A percentile compares a stretch with the other conserved stretches of the same genome.
Evolutionary conservation across 1,139 yeast species (phyloP).

Genomic region (Sugiyamaella pinicola): DNA sequence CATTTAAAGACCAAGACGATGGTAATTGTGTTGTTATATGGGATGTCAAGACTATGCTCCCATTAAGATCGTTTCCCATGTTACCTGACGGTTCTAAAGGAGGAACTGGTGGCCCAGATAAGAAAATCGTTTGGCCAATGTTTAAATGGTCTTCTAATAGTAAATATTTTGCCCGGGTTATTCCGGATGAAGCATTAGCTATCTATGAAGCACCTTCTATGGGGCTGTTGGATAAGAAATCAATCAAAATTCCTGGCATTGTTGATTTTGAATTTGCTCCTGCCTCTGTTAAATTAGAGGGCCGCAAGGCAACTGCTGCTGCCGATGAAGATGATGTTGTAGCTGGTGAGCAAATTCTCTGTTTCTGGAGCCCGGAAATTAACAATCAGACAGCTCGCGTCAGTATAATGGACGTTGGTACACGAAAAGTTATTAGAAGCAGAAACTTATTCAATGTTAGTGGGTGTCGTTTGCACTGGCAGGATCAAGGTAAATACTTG

Average conservation of each 20-base stretch:
- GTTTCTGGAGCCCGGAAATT: constrained; percentile 97
- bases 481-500: constrained; percentile 76
- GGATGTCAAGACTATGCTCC: constrained; percentile 84
- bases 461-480: constrained; percentile 94
- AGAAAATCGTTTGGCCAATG: constrained; percentile 91
- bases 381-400: constrained; percentile 94
- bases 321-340: constrained; percentile 38
- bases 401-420: constrained; percentile 84
- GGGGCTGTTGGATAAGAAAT: constrained; percentile 80
- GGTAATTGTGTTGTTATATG: constrained; percentile 95
- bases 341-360: constrained; percentile 67
- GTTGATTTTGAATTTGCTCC: constrained; percentile 97
- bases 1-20: constrained; percentile 84
- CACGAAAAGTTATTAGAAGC: constrained; percentile 81
- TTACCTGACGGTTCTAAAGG: constrained; percentile 51
- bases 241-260: constrained; percentile 80
- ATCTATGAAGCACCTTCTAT: constrained; percentile 75
- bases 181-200: constrained; percentile 84
- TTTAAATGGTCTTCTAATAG: constrained; percentile 96
- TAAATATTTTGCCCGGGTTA: constrained; percentile 92
- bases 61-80: constrained; percentile 86
- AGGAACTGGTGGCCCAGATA: constrained; percentile 25
- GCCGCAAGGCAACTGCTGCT: constrained; percentile 35
- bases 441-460: constrained; percentile 93
- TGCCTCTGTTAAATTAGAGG: constrained; percentile 69